Evolutionary conservation across 2,329 filamentous ascomycete genomes (phyloP).

Genomic region (Alternaria sp.): DNA sequence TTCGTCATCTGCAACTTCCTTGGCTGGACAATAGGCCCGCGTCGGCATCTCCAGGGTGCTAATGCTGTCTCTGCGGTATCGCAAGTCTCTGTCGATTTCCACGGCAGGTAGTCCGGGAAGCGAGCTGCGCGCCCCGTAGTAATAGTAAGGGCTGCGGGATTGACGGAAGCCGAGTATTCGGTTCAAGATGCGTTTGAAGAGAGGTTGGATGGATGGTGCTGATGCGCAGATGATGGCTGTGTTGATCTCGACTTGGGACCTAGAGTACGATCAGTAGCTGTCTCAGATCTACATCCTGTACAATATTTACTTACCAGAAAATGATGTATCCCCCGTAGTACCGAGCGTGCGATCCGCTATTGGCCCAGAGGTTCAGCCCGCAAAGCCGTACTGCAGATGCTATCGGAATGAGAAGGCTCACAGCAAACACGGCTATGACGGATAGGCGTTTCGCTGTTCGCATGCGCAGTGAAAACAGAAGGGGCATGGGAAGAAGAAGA

Average conservation of each 20-base stretch:
- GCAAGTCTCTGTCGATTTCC: neutral
- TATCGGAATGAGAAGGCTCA: slow-evolving; percentile 29
- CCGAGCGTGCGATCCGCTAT: slow-evolving; percentile 5
- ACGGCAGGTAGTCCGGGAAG: neutral
- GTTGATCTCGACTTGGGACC: slow-evolving; percentile 33
- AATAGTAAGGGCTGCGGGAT: slow-evolving; percentile 15
- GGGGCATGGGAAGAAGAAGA: slow-evolving; percentile 30
- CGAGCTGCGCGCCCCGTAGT: slow-evolving; percentile 5
- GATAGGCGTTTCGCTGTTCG: slow-evolving; percentile 25
- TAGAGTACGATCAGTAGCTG: neutral
- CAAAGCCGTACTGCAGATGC: slow-evolving; percentile 28
- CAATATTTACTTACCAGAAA: slow-evolving; percentile 16
- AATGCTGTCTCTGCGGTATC: neutral
- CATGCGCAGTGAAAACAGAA: slow-evolving; percentile 32
- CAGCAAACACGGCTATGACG: slow-evolving; percentile 30
- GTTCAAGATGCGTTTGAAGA: slow-evolving; percentile 22
- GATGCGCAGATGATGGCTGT: slow-evolving; percentile 34
- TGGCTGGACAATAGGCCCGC: neutral
- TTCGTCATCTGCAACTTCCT: neutral
- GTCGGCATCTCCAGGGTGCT: slow-evolving; percentile 3
- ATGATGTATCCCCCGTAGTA: slow-evolving; percentile 34
- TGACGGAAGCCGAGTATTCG: slow-evolving; percentile 11
- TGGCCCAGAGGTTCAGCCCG: slow-evolving; percentile 25
- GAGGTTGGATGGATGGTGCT: slow-evolving; percentile 29
- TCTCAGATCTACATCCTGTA: neutral